Evolutionary conservation across 768 basidiomycete species (phyloP).

Genomic region (Suillus alpinus): DNA sequence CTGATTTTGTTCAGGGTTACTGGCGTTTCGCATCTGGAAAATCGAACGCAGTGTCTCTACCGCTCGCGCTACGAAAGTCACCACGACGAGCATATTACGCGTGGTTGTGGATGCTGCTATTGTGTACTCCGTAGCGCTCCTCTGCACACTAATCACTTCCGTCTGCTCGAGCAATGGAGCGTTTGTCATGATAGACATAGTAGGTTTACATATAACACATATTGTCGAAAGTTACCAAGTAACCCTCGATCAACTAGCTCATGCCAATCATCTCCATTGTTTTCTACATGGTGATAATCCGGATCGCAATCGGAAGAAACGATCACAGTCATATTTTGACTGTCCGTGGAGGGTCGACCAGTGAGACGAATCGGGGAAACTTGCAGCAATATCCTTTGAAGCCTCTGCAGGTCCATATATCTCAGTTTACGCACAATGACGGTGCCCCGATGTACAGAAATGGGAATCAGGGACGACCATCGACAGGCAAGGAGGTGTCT

Average conservation of each 20-base stretch:
- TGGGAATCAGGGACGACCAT: background rate
- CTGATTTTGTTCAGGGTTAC: background rate
- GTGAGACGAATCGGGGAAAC: background rate
- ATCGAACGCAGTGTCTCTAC: background rate
- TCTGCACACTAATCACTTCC: conserved; percentile 1
- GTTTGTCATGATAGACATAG: conserved; percentile 6
- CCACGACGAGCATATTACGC: background rate
- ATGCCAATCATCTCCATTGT: conserved; percentile 5
- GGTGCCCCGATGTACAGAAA: background rate
- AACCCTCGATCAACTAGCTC: background rate
- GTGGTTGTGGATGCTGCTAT: conserved; percentile 4
- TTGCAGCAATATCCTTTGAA: background rate
- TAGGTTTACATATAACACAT: background rate
- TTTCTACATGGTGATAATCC: conserved; percentile 10
- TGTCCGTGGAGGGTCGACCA: background rate
- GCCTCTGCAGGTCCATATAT: conserved; percentile 7
- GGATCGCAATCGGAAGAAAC: conserved; percentile 4
- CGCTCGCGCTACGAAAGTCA: background rate
- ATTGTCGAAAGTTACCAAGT: background rate
- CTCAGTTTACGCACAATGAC: background rate
- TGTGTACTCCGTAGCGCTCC: conserved; percentile 4
- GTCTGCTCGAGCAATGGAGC: background rate
- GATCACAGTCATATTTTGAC: background rate
- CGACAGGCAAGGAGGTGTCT: background rate
- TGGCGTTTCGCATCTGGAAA: conserved; percentile 8